Conservation (phyloP, 192 early-diverging fungal genomes). For the Podochytrium sp. region DNA sequence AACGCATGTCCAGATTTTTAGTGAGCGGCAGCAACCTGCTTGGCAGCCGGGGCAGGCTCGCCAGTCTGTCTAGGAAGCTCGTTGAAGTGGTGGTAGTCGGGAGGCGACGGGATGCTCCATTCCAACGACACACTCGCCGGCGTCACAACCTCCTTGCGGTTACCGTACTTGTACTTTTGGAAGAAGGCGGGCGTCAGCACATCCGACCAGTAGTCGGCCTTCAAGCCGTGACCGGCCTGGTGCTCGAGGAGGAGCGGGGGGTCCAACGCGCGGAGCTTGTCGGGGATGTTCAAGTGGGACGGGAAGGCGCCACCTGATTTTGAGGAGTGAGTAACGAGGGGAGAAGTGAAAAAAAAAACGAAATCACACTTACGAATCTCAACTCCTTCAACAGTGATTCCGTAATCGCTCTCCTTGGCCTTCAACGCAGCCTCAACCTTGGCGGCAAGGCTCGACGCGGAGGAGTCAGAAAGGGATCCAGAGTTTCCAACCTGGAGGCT, state of each 20-base stretch:
- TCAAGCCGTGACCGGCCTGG: conserved; percentile 48
- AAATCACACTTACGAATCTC: conserved; percentile 48
- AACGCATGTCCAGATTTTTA: not conserved
- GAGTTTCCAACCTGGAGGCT: conserved; percentile 30
- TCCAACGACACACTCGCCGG: conserved; percentile 54
- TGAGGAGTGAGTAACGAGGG: not conserved
- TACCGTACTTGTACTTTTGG: conserved; percentile 54
- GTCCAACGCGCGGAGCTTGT: conserved; percentile 56
- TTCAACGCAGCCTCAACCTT: conserved; percentile 48
- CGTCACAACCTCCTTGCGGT: conserved; percentile 47
- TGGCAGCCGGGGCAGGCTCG: not conserved
- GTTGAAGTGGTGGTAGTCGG: conserved; percentile 66
- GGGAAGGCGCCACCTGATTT: conserved; percentile 52
- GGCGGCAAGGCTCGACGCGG: conserved; percentile 37
- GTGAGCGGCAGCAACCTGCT: conserved; percentile 23
- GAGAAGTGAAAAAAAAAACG: not conserved
- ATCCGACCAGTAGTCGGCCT: conserved; percentile 56
- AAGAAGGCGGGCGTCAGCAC: conserved; percentile 56
- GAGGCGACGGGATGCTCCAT: conserved; percentile 59
- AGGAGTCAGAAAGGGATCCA: conserved; percentile 36
- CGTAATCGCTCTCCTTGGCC: conserved; percentile 42
- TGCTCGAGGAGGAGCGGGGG: conserved; percentile 48
- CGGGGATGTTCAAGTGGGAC: conserved; percentile 40
- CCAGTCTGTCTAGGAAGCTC: conserved; percentile 38
- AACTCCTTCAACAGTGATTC: conserved; percentile 45